Conservation (phyloP, 257 asterid species). For the Gardenia jasminoides region DNA sequence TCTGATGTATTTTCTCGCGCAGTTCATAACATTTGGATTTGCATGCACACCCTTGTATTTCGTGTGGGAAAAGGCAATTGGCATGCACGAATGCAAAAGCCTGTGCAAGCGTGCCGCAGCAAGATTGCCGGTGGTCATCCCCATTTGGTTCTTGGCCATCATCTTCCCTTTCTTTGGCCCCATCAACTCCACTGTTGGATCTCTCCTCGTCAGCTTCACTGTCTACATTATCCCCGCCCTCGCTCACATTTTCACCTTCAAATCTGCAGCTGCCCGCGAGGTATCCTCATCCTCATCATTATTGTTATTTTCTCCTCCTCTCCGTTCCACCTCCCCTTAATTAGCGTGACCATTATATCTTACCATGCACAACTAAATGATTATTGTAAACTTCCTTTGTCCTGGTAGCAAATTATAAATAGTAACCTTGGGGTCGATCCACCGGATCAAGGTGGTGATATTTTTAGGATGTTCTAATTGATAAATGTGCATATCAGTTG, state of each 20-base stretch:
- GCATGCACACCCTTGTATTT: constrained; percentile 94
- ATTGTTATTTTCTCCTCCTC: not conserved
- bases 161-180: constrained; percentile 96
- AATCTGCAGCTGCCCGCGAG: constrained; percentile 79
- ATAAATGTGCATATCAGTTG: not conserved
- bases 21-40: constrained; percentile 96
- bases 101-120: constrained; percentile 83
- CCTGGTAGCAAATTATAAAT: too few species aligned
- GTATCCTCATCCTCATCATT: constrained; percentile 25
- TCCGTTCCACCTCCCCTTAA: too few species aligned
- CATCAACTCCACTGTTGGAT: constrained; percentile 86
- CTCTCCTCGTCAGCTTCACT: constrained; percentile 89
- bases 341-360: too few species aligned
- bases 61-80: constrained; percentile 94
- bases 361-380: not conserved
- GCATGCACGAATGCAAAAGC: constrained; percentile 91
- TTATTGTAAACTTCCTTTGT: not conserved
- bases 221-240: constrained; percentile 89
- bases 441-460: not conserved
- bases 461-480: not conserved
- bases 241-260: constrained; percentile 80
- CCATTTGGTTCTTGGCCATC: constrained; percentile 93
- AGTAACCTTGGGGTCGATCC: too few species aligned
- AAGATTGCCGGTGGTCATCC: constrained; percentile 79
- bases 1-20: constrained; percentile 16